Conservation (phyloP, 208 protist species). For the Angomonas ambiguus region DNA sequence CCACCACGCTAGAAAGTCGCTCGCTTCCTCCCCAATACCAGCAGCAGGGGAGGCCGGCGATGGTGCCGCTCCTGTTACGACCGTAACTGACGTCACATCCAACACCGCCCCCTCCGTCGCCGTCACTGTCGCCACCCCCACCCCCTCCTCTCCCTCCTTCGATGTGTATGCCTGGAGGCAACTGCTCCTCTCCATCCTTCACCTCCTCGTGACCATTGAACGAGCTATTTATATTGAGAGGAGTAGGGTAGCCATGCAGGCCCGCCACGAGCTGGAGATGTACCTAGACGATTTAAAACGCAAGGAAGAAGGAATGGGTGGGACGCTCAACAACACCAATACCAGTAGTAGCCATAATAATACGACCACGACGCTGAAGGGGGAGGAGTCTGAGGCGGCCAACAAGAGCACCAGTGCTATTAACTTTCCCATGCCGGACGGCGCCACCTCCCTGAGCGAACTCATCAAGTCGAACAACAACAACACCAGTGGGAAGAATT, state of each 20-base stretch:
- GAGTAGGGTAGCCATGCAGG: background rate
- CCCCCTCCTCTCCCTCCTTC: background rate
- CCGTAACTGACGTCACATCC: no score
- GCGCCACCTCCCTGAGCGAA: background rate
- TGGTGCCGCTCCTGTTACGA: no score
- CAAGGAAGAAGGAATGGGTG: background rate
- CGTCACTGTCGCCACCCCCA: no score
- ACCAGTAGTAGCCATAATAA: background rate
- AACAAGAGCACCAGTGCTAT: constrained; percentile 18
- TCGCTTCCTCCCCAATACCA: no score
- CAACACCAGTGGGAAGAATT: background rate
- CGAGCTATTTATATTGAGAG: constrained; percentile 24
- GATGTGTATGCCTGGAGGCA: constrained; percentile 34
- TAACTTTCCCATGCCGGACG: background rate
- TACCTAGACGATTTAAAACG: background rate
- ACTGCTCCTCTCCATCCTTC: constrained; percentile 47
- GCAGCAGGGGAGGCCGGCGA: no score
- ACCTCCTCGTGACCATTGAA: constrained; percentile 52
- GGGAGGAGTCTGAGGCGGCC: constrained; percentile 18
- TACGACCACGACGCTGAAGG: no score
- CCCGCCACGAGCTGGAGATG: constrained; percentile 5
- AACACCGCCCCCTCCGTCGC: no score
- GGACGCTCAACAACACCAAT: constrained; percentile 1
- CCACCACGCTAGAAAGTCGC: no score
- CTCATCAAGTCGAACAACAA: background rate